Evolutionary conservation across 164 flowering plant species (phyloP), one percentile per base, ranked within the genome.

Genomic region (Piper longum): DNA sequence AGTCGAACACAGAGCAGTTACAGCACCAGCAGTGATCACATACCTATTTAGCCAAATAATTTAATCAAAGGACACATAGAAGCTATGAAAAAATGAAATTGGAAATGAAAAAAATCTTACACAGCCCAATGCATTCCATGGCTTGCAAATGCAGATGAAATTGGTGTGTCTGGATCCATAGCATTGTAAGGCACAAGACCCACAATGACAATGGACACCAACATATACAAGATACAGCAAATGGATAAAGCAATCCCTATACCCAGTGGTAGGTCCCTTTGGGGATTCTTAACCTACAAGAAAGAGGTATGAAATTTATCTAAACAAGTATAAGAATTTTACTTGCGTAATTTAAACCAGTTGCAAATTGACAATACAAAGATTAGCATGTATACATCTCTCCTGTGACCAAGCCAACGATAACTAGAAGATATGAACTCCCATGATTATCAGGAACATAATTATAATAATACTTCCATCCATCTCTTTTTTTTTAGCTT

Each of bases 141-240:
- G 66, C 73, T 77, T 44, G 91, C 74, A 81, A 93, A 90, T 61
- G 96, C 99, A 71, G 93, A 82, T 16, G 99, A 90, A 64, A 93
- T 87, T 62, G 99, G 99, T 41, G 95, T 93, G 71, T 93, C 99
- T 54, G 95, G 95, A 76, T 93, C 97, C 96, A 93, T 73, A 16
- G 83, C 84, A 74, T 82, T 84, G 68, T 83, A 93, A 13, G 99
- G 99, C 26, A 93, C 96, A 51, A 93, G 71, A 68, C 99, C 99
- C 70, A 91, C 96, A 71, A 91, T 78, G 55, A 93, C 91, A 70
- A 82, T 69, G 48, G 97, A 90, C 19, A 93, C 97, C 79, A 93
- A 75, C 99, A 93, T 90, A 70, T 93, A 93, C 65, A 93, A 71
- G 42, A 74, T 60, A 73, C 97, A 88, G 65, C 97, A 93, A 51